Evolutionary conservation across 2,329 filamentous ascomycete species (phyloP), one percentile per base, ranked within the genome.

Genomic region (Diaporthe sp.): DNA sequence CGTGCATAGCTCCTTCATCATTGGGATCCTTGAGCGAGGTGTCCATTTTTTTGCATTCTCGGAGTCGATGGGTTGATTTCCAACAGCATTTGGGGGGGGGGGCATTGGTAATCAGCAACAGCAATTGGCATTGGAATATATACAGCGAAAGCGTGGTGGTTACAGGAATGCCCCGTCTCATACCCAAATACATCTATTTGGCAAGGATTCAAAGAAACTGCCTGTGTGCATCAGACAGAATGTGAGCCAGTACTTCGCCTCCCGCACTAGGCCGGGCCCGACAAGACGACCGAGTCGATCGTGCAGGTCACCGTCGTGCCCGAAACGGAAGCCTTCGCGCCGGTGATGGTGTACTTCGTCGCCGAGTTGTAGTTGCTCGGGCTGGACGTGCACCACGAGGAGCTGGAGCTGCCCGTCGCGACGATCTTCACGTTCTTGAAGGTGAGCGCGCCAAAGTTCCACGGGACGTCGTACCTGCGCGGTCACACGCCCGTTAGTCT

Each of bases 341-440:
- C 81, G 12, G 77, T 81, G 51, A 85, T 82, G 3, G 81, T 83
- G 74, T 83, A 85, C 10, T 78, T 80, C 0, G 81, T 82, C 4
- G 84, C 83, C 22, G 78, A 75, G 76, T 84, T 82, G 76, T 86
- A 86, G 74, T 85, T 85, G 59, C 83, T 82, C 0, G 84, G 84
- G 13, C 77, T 79, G 22, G 80, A 82, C 22, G 80, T 80, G 74
- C 82, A 83, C 82, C 82, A 83, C 55, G 81, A 80, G 15, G 81
- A 80, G 74, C 81, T 79, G 1, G 77, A 80, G 44, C 81, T 82
- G 39, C 71, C 53, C 12, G 78, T 58, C 78, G 82, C 81, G 77
- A 89, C 88, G 7, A 89, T 89, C 71, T 87, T 87, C 75, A 92
- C 82, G 62, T 86, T 84, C 76, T 86, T 77, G 73, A 83, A 86